Conservation (phyloP, 164 flowering plant genomes). For the Aristolochia contorta region DNA sequence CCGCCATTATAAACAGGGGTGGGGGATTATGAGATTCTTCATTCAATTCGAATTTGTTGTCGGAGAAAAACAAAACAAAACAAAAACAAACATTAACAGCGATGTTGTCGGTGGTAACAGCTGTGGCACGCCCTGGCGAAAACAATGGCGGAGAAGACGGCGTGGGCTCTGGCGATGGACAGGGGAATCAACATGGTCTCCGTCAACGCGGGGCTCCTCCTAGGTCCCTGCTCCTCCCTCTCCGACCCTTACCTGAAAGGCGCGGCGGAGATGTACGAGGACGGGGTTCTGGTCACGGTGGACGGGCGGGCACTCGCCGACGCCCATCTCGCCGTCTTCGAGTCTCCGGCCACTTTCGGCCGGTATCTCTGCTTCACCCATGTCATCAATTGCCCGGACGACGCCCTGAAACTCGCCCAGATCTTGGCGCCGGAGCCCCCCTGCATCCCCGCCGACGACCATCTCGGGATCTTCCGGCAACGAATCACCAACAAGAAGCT, state of each 20-base stretch:
- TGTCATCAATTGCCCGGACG: slow-evolving; percentile 33
- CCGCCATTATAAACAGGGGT: too few relatives aligned
- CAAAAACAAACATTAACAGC: too few relatives aligned
- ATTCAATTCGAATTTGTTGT: too few relatives aligned
- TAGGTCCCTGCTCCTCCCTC: slow-evolving; percentile 34
- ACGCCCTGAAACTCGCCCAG: slow-evolving; percentile 35
- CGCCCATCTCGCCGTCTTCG: slow-evolving; percentile 63
- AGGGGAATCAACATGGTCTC: slow-evolving; percentile 64
- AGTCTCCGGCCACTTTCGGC: slow-evolving; percentile 55
- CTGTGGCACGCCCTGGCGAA: slow-evolving; percentile 80
- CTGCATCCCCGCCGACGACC: slow-evolving; percentile 22
- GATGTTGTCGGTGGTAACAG: slow-evolving; percentile 24
- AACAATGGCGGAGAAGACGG: slow-evolving; percentile 68
- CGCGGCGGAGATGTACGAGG: slow-evolving; percentile 80
- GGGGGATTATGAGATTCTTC: too few relatives aligned
- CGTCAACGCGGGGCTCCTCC: slow-evolving; percentile 50
- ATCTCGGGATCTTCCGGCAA: slow-evolving; percentile 26
- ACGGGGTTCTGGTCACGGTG: slow-evolving; percentile 60
- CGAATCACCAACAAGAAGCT: slow-evolving; percentile 57
- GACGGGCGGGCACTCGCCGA: slow-evolving; percentile 53
- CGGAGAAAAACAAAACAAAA: too few relatives aligned
- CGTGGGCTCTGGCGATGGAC: slow-evolving; percentile 89
- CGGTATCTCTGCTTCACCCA: slow-evolving; percentile 72
- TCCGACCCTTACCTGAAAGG: slow-evolving; percentile 56
- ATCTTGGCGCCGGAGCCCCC: slow-evolving; percentile 16